These are phyloP conservation scores for Populus davidiana DNA, from an alignment of 345 rosid species.

Conservation along the genomic window DNA sequence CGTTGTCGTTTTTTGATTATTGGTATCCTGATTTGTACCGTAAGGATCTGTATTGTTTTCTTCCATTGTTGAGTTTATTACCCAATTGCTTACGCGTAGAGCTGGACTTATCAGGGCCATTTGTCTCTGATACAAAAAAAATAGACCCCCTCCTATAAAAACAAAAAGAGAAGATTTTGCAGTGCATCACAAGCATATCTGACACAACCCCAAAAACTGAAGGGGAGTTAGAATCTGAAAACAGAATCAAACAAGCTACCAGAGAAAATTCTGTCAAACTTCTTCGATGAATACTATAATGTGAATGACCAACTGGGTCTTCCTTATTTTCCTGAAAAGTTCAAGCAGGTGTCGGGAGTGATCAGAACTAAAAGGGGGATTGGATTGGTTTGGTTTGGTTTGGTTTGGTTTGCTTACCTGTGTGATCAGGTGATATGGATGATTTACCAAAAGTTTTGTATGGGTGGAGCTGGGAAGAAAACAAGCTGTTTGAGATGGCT, in stretches of 20 bases:
- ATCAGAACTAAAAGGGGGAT: background rate
- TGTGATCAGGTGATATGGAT: conserved; percentile 25
- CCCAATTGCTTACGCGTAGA: conserved; percentile 25
- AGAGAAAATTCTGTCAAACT: conserved; percentile 19
- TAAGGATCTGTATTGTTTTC: background rate
- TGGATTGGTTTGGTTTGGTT: background rate
- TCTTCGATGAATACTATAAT: conserved; percentile 27
- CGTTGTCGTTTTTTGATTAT: conserved; percentile 37
- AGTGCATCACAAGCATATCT: conserved; percentile 17
- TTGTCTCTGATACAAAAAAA: conserved; percentile 16
- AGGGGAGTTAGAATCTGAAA: conserved; percentile 29
- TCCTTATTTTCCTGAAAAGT: conserved; percentile 1
- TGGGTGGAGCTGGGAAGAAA: conserved; percentile 81
- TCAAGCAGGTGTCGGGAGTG: background rate
- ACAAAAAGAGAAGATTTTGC: conserved; percentile 22
- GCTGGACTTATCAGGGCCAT: conserved; percentile 15
- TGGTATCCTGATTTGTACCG: conserved; percentile 32
- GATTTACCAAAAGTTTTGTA: conserved; percentile 27
- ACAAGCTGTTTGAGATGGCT: conserved; percentile 69
- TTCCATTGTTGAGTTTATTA: background rate
- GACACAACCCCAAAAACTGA: conserved; percentile 19
- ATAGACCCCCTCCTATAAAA: conserved; percentile 8
- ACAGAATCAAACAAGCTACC: conserved; percentile 24
- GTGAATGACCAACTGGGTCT: conserved; percentile 16
- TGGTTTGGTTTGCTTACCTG: background rate